Percentiles rank a stretch among this genome's conserved stretches.
Evolutionary conservation across 768 basidiomycete species (phyloP).

Genomic region (Leccinellum rugosiceps): DNA sequence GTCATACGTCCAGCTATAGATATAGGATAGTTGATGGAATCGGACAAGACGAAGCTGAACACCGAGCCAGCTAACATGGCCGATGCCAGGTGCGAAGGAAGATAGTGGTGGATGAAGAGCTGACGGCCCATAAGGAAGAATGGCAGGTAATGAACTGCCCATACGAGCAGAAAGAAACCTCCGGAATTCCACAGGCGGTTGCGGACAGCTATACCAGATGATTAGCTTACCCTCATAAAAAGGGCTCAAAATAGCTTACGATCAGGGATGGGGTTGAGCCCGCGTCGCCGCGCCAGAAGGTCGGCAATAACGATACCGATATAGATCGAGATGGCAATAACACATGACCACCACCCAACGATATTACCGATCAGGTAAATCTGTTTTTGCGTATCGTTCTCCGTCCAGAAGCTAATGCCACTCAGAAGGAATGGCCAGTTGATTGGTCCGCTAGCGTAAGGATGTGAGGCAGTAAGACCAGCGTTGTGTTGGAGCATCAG

Average conservation of each 20-base stretch:
- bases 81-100: slow-evolving; percentile 93
- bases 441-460: slow-evolving; percentile 93
- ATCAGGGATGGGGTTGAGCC: slow-evolving; percentile 80
- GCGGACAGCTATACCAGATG: slow-evolving; percentile 62
- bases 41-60: slow-evolving; percentile 85
- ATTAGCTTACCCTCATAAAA: neutral
- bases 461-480: slow-evolving; percentile 96
- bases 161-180: slow-evolving; percentile 92
- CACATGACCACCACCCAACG: slow-evolving; percentile 92
- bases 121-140: slow-evolving; percentile 99
- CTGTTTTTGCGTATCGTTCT: slow-evolving; percentile 79
- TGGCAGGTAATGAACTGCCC: slow-evolving; percentile 94
- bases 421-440: slow-evolving; percentile 97
- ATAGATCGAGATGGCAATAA: slow-evolving; percentile 81
- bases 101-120: slow-evolving; percentile 95
- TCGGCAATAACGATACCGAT: slow-evolving; percentile 90
- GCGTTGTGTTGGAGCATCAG: slow-evolving; percentile 99
- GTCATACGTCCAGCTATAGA: slow-evolving; percentile 72
- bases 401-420: slow-evolving; percentile 99
- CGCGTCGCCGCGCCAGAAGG: slow-evolving; percentile 81
- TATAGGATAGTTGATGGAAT: slow-evolving; percentile 88
- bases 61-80: slow-evolving; percentile 91
- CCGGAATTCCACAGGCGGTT: slow-evolving; percentile 94
- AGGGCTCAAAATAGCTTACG: slow-evolving; percentile 48
- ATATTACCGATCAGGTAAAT: slow-evolving; percentile 97